phyloP scores from a whole-genome alignment of 257 asterid species.

The Solanum rostratum region DNA sequence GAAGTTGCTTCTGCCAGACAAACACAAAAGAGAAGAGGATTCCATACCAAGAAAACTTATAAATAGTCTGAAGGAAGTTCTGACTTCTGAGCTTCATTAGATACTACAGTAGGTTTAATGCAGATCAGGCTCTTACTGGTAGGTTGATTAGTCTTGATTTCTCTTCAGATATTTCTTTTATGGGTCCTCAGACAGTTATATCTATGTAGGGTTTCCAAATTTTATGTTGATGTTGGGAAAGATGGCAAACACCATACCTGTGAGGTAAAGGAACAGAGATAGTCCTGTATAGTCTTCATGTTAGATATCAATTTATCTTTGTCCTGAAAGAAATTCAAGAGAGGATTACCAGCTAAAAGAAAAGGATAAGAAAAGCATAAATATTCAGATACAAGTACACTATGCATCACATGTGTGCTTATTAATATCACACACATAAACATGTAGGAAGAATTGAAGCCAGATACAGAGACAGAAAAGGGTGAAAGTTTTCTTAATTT shows the following conservation, averaged over 20 bases:
- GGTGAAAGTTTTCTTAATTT: not conserved
- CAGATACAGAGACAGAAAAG: not conserved
- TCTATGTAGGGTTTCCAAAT: not conserved
- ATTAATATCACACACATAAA: not conserved
- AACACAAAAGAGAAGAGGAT: not conserved
- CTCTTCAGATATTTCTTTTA: not conserved
- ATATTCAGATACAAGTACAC: not conserved
- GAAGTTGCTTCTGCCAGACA: not conserved
- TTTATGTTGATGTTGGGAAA: not conserved
- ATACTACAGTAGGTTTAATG: not conserved
- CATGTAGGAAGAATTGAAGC: not conserved
- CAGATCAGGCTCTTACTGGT: not conserved
- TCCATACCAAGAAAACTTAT: not conserved
- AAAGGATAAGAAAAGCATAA: not conserved
- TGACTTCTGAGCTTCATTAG: not conserved
- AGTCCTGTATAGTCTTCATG: slow-evolving; percentile 83
- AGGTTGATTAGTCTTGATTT: not conserved
- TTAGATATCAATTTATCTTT: slow-evolving; percentile 68
- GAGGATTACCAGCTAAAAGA: slow-evolving; percentile 2
- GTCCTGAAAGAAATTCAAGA: slow-evolving; percentile 44
- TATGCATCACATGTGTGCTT: not conserved
- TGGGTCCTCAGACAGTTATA: not conserved
- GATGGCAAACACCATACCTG: slow-evolving; percentile 35
- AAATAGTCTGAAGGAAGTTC: not conserved
- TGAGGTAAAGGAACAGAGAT: slow-evolving; percentile 83